Evolutionary conservation across 2,329 filamentous ascomycete species (phyloP).

Genomic region (Cordyceps cateniannulata): DNA sequence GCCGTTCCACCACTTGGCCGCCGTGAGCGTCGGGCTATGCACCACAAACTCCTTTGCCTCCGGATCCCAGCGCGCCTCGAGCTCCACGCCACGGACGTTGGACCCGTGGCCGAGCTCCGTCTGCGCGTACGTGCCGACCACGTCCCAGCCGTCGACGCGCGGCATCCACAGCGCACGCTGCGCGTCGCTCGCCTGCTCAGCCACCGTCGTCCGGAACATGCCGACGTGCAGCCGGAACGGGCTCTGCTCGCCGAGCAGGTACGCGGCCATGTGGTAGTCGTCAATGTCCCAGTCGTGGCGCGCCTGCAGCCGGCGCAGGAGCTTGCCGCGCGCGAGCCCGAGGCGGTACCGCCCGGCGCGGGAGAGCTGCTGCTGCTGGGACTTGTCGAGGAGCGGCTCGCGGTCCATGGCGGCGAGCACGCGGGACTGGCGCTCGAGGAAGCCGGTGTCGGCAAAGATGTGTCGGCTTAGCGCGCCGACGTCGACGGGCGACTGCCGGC

Average conservation of each 20-base stretch:
- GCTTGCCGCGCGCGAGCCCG: slow-evolving; percentile 64
- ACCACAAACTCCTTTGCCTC: slow-evolving; percentile 69
- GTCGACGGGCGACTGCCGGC: slow-evolving; percentile 59
- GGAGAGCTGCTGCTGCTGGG: slow-evolving; percentile 68
- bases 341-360: slow-evolving; percentile 62
- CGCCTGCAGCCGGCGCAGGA: slow-evolving; percentile 57
- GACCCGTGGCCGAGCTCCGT: slow-evolving; percentile 75
- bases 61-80: slow-evolving; percentile 66
- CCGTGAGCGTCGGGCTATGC: slow-evolving; percentile 66
- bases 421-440: slow-evolving; percentile 51
- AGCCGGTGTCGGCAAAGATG: slow-evolving; percentile 57
- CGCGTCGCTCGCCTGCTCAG: slow-evolving; percentile 64
- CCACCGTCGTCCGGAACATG: slow-evolving; percentile 50
- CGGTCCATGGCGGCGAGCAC: slow-evolving; percentile 59
- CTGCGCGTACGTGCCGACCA: slow-evolving; percentile 75
- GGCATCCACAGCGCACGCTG: slow-evolving; percentile 69
- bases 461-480: slow-evolving; percentile 62
- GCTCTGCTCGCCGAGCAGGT: slow-evolving; percentile 65
- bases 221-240: slow-evolving; percentile 63
- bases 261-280: slow-evolving; percentile 58
- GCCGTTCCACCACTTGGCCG: slow-evolving; percentile 82
- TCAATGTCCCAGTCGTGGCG: slow-evolving; percentile 63
- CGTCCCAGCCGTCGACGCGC: slow-evolving; percentile 60
- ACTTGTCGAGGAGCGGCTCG: slow-evolving; percentile 71
- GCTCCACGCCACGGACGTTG: slow-evolving; percentile 68